phyloP scores from a whole-genome alignment of 1,284 basidiomycete species.

The Lignosus rhinocerotis region DNA sequence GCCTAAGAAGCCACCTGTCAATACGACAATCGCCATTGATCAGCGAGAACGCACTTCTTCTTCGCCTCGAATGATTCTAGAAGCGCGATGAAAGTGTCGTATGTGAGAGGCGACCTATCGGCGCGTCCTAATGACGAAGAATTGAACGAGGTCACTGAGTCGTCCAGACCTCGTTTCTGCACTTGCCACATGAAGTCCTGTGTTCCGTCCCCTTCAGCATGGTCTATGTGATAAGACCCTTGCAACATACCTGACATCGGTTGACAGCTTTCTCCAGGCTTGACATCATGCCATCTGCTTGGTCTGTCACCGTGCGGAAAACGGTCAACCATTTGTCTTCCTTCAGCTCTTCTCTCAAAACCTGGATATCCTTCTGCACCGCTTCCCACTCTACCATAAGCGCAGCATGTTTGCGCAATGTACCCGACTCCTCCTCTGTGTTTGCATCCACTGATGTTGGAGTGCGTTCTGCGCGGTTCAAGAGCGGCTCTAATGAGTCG shows the following conservation, averaged over 20 bases:
- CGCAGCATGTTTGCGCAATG: conserved; percentile 71
- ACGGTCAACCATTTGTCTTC: conserved; percentile 96
- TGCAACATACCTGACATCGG: conserved; percentile 65
- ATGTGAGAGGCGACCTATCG: conserved; percentile 52
- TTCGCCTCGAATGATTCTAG: conserved; percentile 80
- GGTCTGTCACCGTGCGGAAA: conserved; percentile 89
- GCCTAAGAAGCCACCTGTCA: conserved; percentile 42
- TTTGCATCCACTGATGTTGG: conserved; percentile 42
- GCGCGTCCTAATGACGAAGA: conserved; percentile 49
- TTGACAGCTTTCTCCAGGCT: conserved; percentile 89
- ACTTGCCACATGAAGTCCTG: conserved; percentile 85
- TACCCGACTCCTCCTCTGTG: conserved; percentile 47
- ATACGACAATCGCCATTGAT: neutral
- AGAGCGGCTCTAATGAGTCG: conserved; percentile 60
- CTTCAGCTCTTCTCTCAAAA: conserved; percentile 85
- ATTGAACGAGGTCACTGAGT: conserved; percentile 42
- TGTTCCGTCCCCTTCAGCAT: neutral
- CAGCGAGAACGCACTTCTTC: conserved; percentile 62
- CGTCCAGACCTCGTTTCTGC: conserved; percentile 55
- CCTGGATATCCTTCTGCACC: conserved; percentile 79
- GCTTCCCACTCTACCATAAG: conserved; percentile 77
- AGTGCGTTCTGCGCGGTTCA: conserved; percentile 46
- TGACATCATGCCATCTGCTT: conserved; percentile 96
- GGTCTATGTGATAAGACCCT: neutral
- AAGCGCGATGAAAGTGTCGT: conserved; percentile 65